Percentiles rank a stretch among this genome's conserved stretches.
Conservation (phyloP, 1,284 basidiomycete genomes). For the Somion occarium region DNA sequence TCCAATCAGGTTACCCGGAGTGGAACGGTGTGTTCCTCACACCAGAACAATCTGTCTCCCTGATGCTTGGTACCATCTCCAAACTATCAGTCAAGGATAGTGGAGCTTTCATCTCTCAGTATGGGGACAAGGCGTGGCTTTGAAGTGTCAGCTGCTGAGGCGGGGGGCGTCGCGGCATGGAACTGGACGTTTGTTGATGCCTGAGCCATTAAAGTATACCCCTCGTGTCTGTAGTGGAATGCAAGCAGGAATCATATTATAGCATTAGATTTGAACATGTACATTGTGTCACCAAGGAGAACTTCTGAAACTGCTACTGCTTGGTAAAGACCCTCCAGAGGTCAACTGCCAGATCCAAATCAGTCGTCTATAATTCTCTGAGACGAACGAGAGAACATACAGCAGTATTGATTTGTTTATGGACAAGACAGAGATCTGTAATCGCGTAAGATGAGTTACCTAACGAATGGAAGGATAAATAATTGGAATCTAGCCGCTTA, state of each 20-base stretch:
- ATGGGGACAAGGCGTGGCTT: constrained; percentile 25
- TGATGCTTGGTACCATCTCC: constrained; percentile 28
- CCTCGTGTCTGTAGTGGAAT: too few species aligned
- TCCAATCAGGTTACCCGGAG: constrained; percentile 20
- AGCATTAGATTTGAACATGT: too few species aligned
- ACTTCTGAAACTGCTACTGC: constrained; percentile 16
- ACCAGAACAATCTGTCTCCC: constrained; percentile 27
- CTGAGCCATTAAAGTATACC: too few species aligned
- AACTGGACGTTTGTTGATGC: too few species aligned
- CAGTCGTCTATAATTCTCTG: background rate
- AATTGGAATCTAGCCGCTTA: too few species aligned
- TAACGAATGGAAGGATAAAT: constrained; percentile 13
- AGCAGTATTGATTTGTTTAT: constrained; percentile 55
- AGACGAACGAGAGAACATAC: constrained; percentile 37
- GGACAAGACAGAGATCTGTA: constrained; percentile 48
- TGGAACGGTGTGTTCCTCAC: constrained; percentile 28
- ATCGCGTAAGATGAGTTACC: constrained; percentile 14
- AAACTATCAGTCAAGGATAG: constrained; percentile 24
- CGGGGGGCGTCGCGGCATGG: too few species aligned
- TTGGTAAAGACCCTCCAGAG: constrained; percentile 20
- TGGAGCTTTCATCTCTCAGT: constrained; percentile 33
- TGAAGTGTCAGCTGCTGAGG: too few species aligned
- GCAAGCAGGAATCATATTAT: too few species aligned
- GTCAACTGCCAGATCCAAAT: constrained; percentile 16
- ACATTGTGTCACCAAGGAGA: constrained; percentile 14